Base-by-base conservation (phyloP, 164 flowering plant species). In the Cinnamomum micranthum region DNA sequence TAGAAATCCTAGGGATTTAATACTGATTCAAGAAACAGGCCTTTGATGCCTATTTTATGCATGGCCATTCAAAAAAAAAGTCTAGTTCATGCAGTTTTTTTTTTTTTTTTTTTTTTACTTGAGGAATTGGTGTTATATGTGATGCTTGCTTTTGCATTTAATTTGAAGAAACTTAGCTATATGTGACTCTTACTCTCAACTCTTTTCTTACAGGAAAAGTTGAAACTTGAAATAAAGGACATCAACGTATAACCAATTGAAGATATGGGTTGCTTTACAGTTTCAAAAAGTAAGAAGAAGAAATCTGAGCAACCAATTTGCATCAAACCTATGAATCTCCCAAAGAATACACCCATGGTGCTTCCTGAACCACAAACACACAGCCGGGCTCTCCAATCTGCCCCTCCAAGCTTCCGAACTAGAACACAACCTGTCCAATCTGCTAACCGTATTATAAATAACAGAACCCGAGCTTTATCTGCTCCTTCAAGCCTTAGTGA, bases 181-280 rank as follows among this genome's bases (percentile, higher is more conserved):
- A 52, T 52, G 14, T 7, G 25, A 75, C n/a, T 50, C 20, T 2
- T 20, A 14, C 7, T 55, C 12, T 41, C 27, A 22, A 14, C 4
- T 55, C 19, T 76, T 7, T 70, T 33, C 50, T 65, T 63, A 75
- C 81, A 79, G 83, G 70, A 78, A 64, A 12, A 59, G 33, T 22
- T 33, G 65, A 31, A 50, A 22, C 17, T 35, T 33, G 68, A 65
- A 14, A 55, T 3, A 20, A n/a, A 60, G 22, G n/a, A n/a, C 41
- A 2, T 4, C 50, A 9, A 13, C 50, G 35, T 6, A 20, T 24
- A 82, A 82, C 65, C 58, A 50, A 17, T 51, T 71, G 23, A 66
- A 59, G 74, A 70, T 10, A 93, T 95, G 99, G 98, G 99, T 11
- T 95, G 99, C 77, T 95, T 95, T 82, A 80, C 91, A 17, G 94